Percentiles rank a stretch among this genome's conserved stretches.
phyloP scores from a whole-genome alignment of 768 basidiomycete genomes.

The Lentinula guzmanii region DNA sequence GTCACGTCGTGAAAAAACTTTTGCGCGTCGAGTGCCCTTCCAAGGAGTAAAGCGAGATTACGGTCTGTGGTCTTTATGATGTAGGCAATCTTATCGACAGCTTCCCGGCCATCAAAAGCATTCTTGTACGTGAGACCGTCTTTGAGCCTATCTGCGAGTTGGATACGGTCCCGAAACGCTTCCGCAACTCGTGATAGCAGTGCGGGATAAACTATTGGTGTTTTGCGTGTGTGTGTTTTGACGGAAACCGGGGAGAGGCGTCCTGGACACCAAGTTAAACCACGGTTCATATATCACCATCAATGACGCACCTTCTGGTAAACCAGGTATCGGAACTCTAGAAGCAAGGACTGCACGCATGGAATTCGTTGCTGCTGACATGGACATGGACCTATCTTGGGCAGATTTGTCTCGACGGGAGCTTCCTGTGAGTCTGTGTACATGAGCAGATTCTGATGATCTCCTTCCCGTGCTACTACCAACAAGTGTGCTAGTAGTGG shows the following conservation, averaged over 20 bases:
- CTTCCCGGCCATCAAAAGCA: conserved; percentile 94
- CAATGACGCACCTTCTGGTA: conserved; percentile 25
- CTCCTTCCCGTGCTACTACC: conserved; percentile 30
- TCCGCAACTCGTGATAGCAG: conserved; percentile 91
- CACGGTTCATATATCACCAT: neutral
- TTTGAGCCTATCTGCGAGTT: conserved; percentile 75
- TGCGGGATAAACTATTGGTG: conserved; percentile 90
- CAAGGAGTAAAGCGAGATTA: conserved; percentile 91
- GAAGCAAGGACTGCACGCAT: conserved; percentile 41
- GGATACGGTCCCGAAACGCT: conserved; percentile 82
- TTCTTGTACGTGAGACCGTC: conserved; percentile 96
- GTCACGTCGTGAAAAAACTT: conserved; percentile 99
- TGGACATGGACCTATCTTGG: conserved; percentile 73
- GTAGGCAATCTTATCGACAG: conserved; percentile 94
- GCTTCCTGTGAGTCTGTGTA: conserved; percentile 37
- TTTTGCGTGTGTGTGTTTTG: conserved; percentile 34
- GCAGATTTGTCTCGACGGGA: conserved; percentile 53
- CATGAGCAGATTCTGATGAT: conserved; percentile 67
- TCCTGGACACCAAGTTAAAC: conserved; percentile 11
- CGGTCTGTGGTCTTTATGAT: conserved; percentile 99
- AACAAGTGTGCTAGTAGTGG: conserved; percentile 28
- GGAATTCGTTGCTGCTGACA: conserved; percentile 56
- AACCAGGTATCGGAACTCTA: conserved; percentile 24
- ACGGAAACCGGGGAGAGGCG: conserved; percentile 31
- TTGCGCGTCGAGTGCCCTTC: conserved; percentile 92